Evolutionary conservation across 371 early-diverging fungal species (phyloP).

Genomic region (Haplosporangium sp.): DNA sequence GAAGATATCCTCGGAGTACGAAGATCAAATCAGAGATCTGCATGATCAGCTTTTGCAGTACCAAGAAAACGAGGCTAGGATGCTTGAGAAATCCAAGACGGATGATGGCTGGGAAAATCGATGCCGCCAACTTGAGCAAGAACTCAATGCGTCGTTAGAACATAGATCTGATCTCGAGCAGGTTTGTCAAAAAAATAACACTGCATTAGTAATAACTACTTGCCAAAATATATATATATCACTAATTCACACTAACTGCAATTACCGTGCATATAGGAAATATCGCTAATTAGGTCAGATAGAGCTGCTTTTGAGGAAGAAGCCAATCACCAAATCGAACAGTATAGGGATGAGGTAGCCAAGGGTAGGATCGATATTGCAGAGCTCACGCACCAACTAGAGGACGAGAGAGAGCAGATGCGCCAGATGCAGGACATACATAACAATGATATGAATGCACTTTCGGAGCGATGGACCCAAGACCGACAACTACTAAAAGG

Average conservation of each 20-base stretch:
- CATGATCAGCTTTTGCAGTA: conserved; percentile 23
- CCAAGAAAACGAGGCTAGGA: conserved; percentile 35
- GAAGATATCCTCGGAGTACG: conserved; percentile 22
- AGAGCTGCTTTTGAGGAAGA: conserved; percentile 27
- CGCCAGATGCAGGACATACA: conserved; percentile 30
- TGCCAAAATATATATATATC: too few relatives aligned
- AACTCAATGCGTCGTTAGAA: conserved; percentile 29
- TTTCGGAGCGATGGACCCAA: conserved; percentile 52
- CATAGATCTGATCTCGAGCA: conserved; percentile 29
- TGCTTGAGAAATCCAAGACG: conserved; percentile 29
- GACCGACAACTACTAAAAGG: conserved; percentile 35
- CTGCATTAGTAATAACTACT: too few relatives aligned
- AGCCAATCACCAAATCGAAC: conserved; percentile 29
- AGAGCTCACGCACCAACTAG: conserved; percentile 25
- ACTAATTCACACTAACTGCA: neutral
- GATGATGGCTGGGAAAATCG: conserved; percentile 45
- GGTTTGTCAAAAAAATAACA: conserved; percentile 1
- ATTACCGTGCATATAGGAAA: conserved; percentile 18
- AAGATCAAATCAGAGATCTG: conserved; percentile 32
- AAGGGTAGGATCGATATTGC: conserved; percentile 34
- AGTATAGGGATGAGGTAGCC: conserved; percentile 39
- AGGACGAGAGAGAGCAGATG: conserved; percentile 29
- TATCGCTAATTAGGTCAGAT: conserved; percentile 20
- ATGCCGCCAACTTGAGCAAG: conserved; percentile 36
- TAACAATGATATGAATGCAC: conserved; percentile 41